These are phyloP conservation scores for Trichoderma gamsii DNA, from an alignment of 495 filamentous ascomycete species.

Conservation along the genomic window DNA sequence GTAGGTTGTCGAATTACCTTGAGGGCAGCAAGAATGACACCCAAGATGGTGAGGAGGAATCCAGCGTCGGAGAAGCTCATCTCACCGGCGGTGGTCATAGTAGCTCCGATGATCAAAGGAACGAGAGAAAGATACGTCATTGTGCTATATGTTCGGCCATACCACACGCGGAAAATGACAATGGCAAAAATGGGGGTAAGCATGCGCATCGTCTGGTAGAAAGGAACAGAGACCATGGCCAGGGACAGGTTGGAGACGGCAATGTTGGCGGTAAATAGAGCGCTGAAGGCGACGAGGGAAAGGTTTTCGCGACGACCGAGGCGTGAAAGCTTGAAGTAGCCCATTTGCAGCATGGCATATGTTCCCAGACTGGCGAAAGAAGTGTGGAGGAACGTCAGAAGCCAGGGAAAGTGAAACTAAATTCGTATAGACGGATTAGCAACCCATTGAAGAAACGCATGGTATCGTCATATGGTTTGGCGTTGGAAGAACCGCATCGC, in stretches of 20 bases:
- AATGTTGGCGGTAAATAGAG: constrained; percentile 55
- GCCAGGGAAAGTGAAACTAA: constrained; percentile 51
- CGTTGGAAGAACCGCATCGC: no score
- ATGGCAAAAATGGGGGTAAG: constrained; percentile 51
- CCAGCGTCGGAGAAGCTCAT: constrained; percentile 50
- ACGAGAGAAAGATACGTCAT: constrained; percentile 51
- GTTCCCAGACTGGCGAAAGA: constrained; percentile 46
- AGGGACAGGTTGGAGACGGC: constrained; percentile 52
- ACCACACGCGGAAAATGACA: constrained; percentile 47
- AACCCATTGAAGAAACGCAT: neutral
- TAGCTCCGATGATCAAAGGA: constrained; percentile 51
- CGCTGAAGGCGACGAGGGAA: constrained; percentile 45
- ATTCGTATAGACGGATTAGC: constrained; percentile 5
- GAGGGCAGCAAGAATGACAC: constrained; percentile 47
- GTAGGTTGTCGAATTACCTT: constrained; percentile 28
- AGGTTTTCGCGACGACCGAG: constrained; percentile 41
- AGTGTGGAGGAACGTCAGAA: constrained; percentile 50
- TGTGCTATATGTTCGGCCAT: constrained; percentile 40
- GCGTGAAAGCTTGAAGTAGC: constrained; percentile 41
- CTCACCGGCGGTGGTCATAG: constrained; percentile 51
- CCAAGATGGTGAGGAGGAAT: constrained; percentile 48
- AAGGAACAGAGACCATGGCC: constrained; percentile 51
- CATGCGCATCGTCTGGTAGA: constrained; percentile 55
- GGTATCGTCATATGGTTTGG: neutral
- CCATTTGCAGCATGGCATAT: constrained; percentile 38